A percentile compares a stretch with the other conserved stretches of the same genome.
Conservation (phyloP, 768 basidiomycete species). For the Tricholoma flavovirens region DNA sequence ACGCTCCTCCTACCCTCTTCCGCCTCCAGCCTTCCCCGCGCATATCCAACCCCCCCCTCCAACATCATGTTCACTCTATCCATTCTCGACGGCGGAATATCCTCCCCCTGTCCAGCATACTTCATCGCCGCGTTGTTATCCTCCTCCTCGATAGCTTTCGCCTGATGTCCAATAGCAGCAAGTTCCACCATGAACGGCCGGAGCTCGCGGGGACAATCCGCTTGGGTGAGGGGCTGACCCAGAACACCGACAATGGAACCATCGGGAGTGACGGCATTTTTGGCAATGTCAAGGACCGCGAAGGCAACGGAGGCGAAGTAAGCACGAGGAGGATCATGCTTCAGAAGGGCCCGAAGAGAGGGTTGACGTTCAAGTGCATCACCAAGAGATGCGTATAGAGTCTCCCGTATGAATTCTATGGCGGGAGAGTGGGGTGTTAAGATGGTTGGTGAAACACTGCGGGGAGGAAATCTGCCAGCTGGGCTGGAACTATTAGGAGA, state of each 20-base stretch:
- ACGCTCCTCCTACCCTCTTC: slow-evolving; percentile 42
- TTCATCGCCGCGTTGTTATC: slow-evolving; percentile 52
- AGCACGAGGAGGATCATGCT: slow-evolving; percentile 61
- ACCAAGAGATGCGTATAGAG: slow-evolving; percentile 75
- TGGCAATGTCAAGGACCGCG: slow-evolving; percentile 67
- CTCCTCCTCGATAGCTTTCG: slow-evolving; percentile 42
- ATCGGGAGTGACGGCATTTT: slow-evolving; percentile 40
- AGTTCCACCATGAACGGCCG: slow-evolving; percentile 70
- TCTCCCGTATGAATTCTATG: slow-evolving; percentile 79
- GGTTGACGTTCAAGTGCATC: slow-evolving; percentile 57
- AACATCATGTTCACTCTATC: slow-evolving; percentile 56
- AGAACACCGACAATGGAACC: slow-evolving; percentile 53
- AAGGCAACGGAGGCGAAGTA: slow-evolving; percentile 74
- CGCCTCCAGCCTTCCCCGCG: slow-evolving; percentile 17
- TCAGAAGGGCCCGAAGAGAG: slow-evolving; percentile 49
- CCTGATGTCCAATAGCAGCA: slow-evolving; percentile 44
- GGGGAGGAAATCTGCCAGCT: slow-evolving; percentile 17
- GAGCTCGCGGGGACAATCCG: slow-evolving; percentile 56
- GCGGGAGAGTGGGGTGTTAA: slow-evolving; percentile 49
- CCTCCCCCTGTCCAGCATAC: slow-evolving; percentile 28
- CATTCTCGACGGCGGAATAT: slow-evolving; percentile 38
- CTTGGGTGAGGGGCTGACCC: slow-evolving; percentile 49
- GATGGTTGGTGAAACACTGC: slow-evolving; percentile 33
- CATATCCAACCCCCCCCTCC: slow-evolving; percentile 51
- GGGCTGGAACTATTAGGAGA: slow-evolving; percentile 18